phyloP scores from a whole-genome alignment of 139 green algal genomes.

The Coccomyxa sp. region DNA sequence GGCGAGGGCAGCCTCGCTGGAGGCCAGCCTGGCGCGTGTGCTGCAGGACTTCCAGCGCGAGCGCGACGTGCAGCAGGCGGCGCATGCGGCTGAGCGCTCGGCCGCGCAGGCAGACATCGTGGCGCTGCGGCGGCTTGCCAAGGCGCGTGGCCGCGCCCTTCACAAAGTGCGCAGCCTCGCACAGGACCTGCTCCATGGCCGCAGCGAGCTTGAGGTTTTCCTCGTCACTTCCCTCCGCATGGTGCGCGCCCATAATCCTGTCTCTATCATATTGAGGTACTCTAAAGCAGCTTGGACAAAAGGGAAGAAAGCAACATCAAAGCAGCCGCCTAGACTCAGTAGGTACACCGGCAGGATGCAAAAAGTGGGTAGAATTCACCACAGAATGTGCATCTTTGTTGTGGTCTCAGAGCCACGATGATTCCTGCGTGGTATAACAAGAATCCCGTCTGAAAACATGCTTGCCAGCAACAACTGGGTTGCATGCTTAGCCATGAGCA shows the following conservation, averaged over 20 bases:
- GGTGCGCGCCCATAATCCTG: slow-evolving; percentile 30
- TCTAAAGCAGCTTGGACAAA: background rate
- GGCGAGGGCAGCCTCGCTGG: slow-evolving; percentile 51
- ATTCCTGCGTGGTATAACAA: background rate
- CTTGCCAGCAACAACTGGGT: no score
- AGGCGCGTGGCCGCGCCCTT: slow-evolving; percentile 47
- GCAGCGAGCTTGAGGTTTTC: slow-evolving; percentile 86
- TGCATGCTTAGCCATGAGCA: no score
- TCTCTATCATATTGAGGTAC: background rate
- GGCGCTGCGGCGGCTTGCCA: background rate
- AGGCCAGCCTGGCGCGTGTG: slow-evolving; percentile 58
- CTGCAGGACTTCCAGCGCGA: slow-evolving; percentile 59
- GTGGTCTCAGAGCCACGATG: background rate
- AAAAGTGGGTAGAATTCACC: background rate
- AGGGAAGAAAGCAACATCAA: background rate
- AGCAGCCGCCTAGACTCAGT: background rate
- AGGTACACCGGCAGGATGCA: background rate
- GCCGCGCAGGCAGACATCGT: background rate
- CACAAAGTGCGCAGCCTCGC: slow-evolving; percentile 71
- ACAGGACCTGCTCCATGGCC: slow-evolving; percentile 78
- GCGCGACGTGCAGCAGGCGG: background rate
- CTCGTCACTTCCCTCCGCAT: slow-evolving; percentile 70
- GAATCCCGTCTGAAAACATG: background rate
- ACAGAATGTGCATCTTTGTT: background rate
- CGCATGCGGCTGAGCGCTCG: background rate